Percentiles rank a stretch among this genome's conserved stretches.
Evolutionary conservation across 257 asterid species (phyloP).

Genomic region (Solanum chiquidenum): DNA sequence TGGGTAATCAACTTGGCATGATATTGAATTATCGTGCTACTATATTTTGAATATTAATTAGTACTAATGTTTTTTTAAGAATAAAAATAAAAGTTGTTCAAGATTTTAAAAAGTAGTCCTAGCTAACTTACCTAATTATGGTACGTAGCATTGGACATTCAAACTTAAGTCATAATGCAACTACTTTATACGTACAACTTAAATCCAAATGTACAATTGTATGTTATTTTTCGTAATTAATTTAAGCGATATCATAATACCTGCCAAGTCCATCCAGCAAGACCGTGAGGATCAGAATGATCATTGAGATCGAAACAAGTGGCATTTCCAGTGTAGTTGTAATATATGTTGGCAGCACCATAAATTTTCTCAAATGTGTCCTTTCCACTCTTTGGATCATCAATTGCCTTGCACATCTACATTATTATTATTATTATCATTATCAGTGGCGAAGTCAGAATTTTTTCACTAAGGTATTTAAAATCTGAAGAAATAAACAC

Average conservation of each 20-base stretch:
- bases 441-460: accelerated
- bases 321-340: conserved; percentile 52
- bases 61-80: neutral
- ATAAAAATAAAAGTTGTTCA: neutral
- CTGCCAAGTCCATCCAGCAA: conserved; percentile 87
- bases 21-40: neutral
- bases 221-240: neutral
- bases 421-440: neutral
- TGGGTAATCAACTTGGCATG: neutral
- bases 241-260: conserved; percentile 8
- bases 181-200: neutral
- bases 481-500: accelerated
- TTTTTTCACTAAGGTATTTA: accelerated
- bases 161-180: neutral
- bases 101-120: neutral
- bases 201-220: neutral
- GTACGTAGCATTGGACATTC: neutral
- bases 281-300: conserved; percentile 70
- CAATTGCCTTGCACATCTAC: conserved; percentile 88
- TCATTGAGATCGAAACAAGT: conserved; percentile 45
- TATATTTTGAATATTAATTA: neutral
- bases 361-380: conserved; percentile 50
- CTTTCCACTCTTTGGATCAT: conserved; percentile 46
- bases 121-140: neutral
- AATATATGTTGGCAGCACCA: conserved; percentile 54